Percentiles rank a stretch among this genome's conserved stretches.
These are phyloP conservation scores for Pythium sukuiense DNA, from an alignment of 352 stramenopile species.

Conservation along the genomic window DNA sequence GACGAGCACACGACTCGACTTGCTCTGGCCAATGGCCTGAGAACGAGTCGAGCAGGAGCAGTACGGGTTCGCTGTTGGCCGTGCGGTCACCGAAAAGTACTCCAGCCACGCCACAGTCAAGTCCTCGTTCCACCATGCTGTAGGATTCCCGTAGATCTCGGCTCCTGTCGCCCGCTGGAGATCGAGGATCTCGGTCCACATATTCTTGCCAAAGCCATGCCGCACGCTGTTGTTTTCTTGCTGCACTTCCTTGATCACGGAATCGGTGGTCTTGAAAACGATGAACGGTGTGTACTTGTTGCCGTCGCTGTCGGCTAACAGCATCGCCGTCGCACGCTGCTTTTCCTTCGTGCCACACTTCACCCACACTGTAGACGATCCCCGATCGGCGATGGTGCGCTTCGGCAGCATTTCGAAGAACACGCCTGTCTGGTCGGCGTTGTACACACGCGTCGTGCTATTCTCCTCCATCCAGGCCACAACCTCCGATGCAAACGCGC, in stretches of 20 bases:
- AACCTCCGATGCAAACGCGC: not conserved
- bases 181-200: slow-evolving; percentile 3
- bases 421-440: slow-evolving; percentile 14
- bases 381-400: not conserved
- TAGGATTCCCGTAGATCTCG: slow-evolving; percentile 27
- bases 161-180: slow-evolving; percentile 5
- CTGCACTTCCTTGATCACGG: not conserved
- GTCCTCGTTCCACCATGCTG: slow-evolving; percentile 24
- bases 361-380: slow-evolving; percentile 2
- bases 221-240: slow-evolving; percentile 18
- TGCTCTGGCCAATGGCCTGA: slow-evolving; percentile 29
- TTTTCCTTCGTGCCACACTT: slow-evolving; percentile 26
- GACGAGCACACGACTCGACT: slow-evolving; percentile 1
- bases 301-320: slow-evolving; percentile 20
- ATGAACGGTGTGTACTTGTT: slow-evolving; percentile 31
- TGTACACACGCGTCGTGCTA: slow-evolving; percentile 2
- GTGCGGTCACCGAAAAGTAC: slow-evolving; percentile 26
- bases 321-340: slow-evolving; percentile 31
- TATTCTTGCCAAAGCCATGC: slow-evolving; percentile 16
- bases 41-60: slow-evolving; percentile 33
- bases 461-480: not conserved
- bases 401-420: slow-evolving; percentile 19
- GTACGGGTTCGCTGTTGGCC: slow-evolving; percentile 12
- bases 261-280: slow-evolving; percentile 23
- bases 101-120: slow-evolving; percentile 27